Base-by-base conservation (phyloP, 371 early-diverging fungal genomes). In the Dipsacomyces acuminosporus region DNA sequence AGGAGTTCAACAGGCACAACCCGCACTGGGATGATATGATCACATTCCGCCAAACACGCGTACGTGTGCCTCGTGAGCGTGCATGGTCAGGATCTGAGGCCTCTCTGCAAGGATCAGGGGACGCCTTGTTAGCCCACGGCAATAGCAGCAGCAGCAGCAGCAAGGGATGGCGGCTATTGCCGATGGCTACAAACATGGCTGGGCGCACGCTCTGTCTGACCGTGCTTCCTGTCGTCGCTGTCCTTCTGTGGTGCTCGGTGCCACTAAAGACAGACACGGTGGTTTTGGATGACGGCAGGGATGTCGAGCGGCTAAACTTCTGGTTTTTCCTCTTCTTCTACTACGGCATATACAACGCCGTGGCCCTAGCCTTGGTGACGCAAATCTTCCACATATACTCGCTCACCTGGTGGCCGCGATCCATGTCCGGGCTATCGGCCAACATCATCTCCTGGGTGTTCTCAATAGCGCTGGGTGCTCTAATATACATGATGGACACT, bases 321-420 rank as follows among this genome's bases (percentile, higher is more conserved):
- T 85, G 84, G 84, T 82, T 78, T 64, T 87, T 85, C 53, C 62
- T 87, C 35, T 79, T 86, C 65, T 83, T 80, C 63, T 87, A 86
- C 73, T 87, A 81, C 72, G 88, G 88, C 18, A 51, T 80, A 15
- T 87, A 86, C 66, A 87, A 86, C 47, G 84, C 83, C 11, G 63
- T 84, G 23, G 86, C 83, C 17, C 67, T 87, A 35, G 64, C 80
- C 50, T 72, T 87, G 35, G 82, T 87, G 51, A 82, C 86, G 22
- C 83, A 85, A 56, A 75, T 86, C 26, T 87, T 87, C 70, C 81
- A 80, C 51, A 76, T 86, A 13, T 87, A 87, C 63, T 82, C 88
- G 45, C 72, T 87, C 47, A 85, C 85, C 41, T 87, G 88, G 88
- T 87, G 86, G 84, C 85, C 88, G 25, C 75, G 76, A 51, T 61